Conservation (phyloP, 2,329 filamentous ascomycete genomes). For the Cordyceps javanica region DNA sequence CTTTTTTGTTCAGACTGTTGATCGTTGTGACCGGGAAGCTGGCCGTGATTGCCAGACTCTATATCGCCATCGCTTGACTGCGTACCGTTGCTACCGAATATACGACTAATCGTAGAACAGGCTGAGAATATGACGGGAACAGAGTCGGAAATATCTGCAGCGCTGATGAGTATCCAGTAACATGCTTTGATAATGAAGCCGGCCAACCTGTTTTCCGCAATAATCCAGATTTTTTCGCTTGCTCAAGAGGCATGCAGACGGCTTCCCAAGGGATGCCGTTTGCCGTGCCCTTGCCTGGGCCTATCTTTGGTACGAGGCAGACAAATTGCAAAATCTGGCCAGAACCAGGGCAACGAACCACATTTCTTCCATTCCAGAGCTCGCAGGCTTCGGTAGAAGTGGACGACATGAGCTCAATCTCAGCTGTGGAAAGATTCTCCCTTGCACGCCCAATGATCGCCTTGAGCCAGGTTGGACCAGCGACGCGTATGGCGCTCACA, state of each 20-base stretch:
- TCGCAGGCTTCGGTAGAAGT: slow-evolving; percentile 40
- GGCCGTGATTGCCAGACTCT: not conserved
- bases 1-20: too few relatives aligned
- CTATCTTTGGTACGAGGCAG: slow-evolving; percentile 6
- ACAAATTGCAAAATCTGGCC: slow-evolving; percentile 17
- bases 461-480: slow-evolving; percentile 35
- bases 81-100: not conserved
- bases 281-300: not conserved
- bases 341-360: slow-evolving; percentile 22
- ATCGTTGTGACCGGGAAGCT: too few relatives aligned
- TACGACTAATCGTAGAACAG: not conserved
- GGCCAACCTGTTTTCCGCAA: not conserved
- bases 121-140: not conserved
- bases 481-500: slow-evolving; percentile 38
- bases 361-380: slow-evolving; percentile 34
- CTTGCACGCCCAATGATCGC: slow-evolving; percentile 39
- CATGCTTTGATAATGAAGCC: not conserved
- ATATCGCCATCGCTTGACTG: not conserved
- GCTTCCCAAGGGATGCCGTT: not conserved
- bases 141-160: not conserved
- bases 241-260: slow-evolving; percentile 11
- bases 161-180: not conserved
- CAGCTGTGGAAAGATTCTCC: slow-evolving; percentile 34
- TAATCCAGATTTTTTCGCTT: not conserved
- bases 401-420: slow-evolving; percentile 39